A percentile compares a stretch with the other conserved stretches of the same genome.
phyloP scores from a whole-genome alignment of 176 grass and related monocot species.

The Aechmea fasciata region DNA sequence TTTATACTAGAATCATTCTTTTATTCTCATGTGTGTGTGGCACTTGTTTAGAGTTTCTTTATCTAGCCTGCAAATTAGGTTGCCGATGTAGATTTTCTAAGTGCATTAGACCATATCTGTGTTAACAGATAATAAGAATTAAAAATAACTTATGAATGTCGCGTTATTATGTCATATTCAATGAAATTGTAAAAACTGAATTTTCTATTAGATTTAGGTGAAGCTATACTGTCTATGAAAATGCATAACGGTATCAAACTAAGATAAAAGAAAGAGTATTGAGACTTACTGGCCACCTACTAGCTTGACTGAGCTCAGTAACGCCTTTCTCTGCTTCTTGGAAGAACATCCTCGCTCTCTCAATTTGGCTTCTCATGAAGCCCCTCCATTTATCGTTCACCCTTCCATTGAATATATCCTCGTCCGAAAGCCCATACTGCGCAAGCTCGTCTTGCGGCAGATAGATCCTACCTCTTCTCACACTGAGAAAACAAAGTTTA shows the following conservation, averaged over 20 bases:
- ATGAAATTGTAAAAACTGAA: too few relatives aligned
- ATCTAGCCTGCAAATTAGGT: too few relatives aligned
- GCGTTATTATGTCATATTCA: too few relatives aligned
- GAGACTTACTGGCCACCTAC: constrained; percentile 72
- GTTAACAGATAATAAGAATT: too few relatives aligned
- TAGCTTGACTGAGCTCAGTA: constrained; percentile 79
- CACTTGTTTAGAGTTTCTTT: too few relatives aligned
- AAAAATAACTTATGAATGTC: too few relatives aligned
- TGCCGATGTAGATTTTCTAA: too few relatives aligned
- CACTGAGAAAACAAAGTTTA: constrained; percentile 21
- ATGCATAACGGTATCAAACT: neutral
- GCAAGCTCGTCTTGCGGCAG: constrained; percentile 78
- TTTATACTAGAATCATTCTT: too few relatives aligned
- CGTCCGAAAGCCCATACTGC: constrained; percentile 55
- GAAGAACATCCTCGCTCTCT: constrained; percentile 61
- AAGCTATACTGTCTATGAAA: too few relatives aligned
- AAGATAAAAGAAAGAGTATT: neutral
- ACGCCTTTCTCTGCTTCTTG: constrained; percentile 60
- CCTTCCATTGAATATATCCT: constrained; percentile 60
- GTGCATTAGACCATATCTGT: too few relatives aligned
- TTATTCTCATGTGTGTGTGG: too few relatives aligned
- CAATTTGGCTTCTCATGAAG: constrained; percentile 79
- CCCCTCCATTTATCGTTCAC: constrained; percentile 62
- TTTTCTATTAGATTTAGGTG: too few relatives aligned
- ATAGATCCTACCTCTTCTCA: constrained; percentile 77